These are phyloP conservation scores for Ustilago cynodontis DNA, from an alignment of 1,284 basidiomycete genomes.

Conservation along the genomic window DNA sequence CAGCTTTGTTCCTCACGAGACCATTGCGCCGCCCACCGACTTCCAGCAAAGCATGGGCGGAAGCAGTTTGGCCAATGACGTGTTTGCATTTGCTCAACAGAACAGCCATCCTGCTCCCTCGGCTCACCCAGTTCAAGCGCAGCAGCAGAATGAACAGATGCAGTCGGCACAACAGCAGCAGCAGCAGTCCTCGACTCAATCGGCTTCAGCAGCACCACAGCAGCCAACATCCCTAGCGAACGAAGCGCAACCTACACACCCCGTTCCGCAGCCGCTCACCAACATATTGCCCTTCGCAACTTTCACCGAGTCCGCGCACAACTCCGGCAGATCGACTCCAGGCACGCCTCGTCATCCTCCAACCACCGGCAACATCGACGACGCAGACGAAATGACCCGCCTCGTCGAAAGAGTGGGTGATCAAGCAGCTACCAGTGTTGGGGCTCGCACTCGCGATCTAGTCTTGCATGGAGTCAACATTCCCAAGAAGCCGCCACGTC, in stretches of 20 bases:
- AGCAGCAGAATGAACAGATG: conserved; percentile 12
- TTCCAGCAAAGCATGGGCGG: conserved; percentile 10
- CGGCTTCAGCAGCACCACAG: neutral
- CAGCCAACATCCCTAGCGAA: neutral
- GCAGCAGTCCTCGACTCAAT: conserved; percentile 6
- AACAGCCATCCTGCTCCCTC: neutral
- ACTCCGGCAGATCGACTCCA: conserved; percentile 42
- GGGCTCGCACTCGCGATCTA: conserved; percentile 44
- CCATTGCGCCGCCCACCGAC: conserved; percentile 21
- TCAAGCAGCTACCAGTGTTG: conserved; percentile 47
- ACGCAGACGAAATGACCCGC: conserved; percentile 44
- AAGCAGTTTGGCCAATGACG: conserved; percentile 13
- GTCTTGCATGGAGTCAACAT: conserved; percentile 57
- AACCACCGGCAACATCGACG: conserved; percentile 19
- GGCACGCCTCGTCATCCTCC: conserved; percentile 35
- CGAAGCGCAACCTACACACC: conserved; percentile 11
- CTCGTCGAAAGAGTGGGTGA: conserved; percentile 50
- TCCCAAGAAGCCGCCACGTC: conserved; percentile 48
- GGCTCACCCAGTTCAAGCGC: conserved; percentile 5
- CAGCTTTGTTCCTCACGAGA: conserved; percentile 45
- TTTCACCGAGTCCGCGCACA: conserved; percentile 41
- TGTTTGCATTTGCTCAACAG: conserved; percentile 23
- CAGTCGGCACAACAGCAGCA: conserved; percentile 7
- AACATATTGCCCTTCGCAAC: conserved; percentile 42
- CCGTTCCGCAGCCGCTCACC: conserved; percentile 23